These are phyloP conservation scores for Euclidium syriacum DNA, from an alignment of 345 rosid genomes.

Conservation along the genomic window DNA sequence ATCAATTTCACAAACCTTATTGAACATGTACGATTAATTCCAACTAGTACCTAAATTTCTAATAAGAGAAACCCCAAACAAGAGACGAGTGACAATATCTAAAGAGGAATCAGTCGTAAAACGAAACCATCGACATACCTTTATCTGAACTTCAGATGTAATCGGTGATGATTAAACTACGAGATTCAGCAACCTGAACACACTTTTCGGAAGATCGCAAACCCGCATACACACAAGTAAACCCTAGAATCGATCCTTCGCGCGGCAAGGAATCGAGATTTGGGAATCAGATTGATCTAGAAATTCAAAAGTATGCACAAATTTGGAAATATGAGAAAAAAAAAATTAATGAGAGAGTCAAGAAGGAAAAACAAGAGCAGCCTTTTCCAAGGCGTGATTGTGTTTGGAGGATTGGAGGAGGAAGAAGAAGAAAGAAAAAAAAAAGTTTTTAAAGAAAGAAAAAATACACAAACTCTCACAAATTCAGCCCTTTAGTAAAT, in stretches of 20 bases:
- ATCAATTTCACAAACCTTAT: background rate
- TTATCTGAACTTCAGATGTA: conserved; percentile 22
- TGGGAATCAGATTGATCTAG: conserved; percentile 23
- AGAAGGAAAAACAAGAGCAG: conserved; percentile 8
- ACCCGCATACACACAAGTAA: background rate
- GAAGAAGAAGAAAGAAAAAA: background rate
- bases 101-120: background rate
- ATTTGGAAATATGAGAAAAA: background rate
- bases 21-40: background rate
- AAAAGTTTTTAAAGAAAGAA: background rate
- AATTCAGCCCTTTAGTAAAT: too few species aligned
- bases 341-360: background rate
- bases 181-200: conserved; percentile 10
- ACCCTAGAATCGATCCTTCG: conserved; percentile 28
- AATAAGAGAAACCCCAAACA: background rate
- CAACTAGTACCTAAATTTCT: conserved; percentile 3
- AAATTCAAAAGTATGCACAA: background rate
- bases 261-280: conserved; percentile 23
- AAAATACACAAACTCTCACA: background rate
- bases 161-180: conserved; percentile 16
- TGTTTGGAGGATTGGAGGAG: conserved; percentile 10
- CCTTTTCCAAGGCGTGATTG: conserved; percentile 18
- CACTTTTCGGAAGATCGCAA: background rate
- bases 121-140: conserved; percentile 14
- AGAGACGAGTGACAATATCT: background rate